Percentiles rank a stretch among this genome's conserved stretches.
Evolutionary conservation across 768 basidiomycete genomes (phyloP).

Genomic region (Clitopilus passeckerianus): DNA sequence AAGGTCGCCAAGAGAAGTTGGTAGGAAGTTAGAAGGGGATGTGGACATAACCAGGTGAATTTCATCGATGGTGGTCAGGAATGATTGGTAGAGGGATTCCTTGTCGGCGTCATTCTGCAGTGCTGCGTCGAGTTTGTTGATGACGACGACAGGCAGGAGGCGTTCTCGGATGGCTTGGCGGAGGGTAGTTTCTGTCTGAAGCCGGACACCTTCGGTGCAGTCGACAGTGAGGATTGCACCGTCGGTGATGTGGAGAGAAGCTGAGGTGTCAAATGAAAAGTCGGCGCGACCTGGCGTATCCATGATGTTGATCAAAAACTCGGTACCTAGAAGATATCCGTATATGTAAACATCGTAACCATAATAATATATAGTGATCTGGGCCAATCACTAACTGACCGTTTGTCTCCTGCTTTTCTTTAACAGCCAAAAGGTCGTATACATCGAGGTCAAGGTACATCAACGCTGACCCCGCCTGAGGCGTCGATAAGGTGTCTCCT

Average conservation of each 20-base stretch:
- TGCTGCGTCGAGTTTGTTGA: conserved; percentile 99
- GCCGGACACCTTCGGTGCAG: conserved; percentile 98
- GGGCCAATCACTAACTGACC: conserved; percentile 41
- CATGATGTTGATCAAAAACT: conserved; percentile 99
- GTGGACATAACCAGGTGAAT: conserved; percentile 99
- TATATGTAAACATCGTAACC: no score
- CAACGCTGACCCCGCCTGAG: conserved; percentile 98
- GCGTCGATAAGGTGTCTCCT: conserved; percentile 90
- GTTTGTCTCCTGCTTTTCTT: conserved; percentile 91
- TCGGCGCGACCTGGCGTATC: conserved; percentile 99
- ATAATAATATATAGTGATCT: no score
- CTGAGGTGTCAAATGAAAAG: conserved; percentile 99
- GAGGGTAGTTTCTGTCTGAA: conserved; percentile 98
- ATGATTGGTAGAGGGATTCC: conserved; percentile 95
- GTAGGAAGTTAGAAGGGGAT: conserved; percentile 61
- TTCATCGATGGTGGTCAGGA: conserved; percentile 93
- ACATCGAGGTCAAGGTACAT: conserved; percentile 97
- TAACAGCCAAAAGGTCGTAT: conserved; percentile 60
- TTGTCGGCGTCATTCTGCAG: conserved; percentile 96
- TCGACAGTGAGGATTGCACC: conserved; percentile 99
- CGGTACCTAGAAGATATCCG: conserved; percentile 29
- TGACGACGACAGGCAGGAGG: conserved; percentile 98
- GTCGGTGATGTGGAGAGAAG: conserved; percentile 98
- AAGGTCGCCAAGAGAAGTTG: conserved; percentile 83
- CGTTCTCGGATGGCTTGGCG: conserved; percentile 96